phyloP scores from a whole-genome alignment of 2,329 filamentous ascomycete genomes.

The Zelopaecilomyces penicillatus region DNA sequence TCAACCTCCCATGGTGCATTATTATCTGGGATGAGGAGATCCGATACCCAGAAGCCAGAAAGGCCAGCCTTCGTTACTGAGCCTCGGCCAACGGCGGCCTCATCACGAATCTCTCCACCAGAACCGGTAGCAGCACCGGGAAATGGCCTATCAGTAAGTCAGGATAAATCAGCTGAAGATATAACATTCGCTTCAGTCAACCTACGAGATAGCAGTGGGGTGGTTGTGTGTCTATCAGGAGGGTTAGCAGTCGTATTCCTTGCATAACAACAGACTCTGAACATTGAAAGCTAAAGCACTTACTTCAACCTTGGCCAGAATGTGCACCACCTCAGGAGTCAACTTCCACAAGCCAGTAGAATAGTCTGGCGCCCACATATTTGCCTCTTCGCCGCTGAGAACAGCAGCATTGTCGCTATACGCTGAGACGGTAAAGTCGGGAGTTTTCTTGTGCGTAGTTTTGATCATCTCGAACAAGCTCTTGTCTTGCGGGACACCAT shows the following conservation, averaged over 20 bases:
- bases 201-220: constrained; percentile 76
- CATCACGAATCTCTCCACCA: constrained; percentile 91
- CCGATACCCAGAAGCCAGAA: constrained; percentile 89
- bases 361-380: constrained; percentile 78
- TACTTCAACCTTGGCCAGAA: constrained; percentile 79
- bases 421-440: constrained; percentile 80
- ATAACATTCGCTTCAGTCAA: neutral
- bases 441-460: constrained; percentile 81
- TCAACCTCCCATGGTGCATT: constrained; percentile 84
- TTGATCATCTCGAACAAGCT: constrained; percentile 94
- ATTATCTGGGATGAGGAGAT: constrained; percentile 79
- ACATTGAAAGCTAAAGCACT: neutral
- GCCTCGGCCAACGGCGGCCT: constrained; percentile 86
- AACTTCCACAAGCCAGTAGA: constrained; percentile 81
- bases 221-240: constrained; percentile 71
- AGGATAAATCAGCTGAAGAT: neutral
- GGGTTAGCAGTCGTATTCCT: neutral
- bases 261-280: neutral
- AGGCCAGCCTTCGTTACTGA: constrained; percentile 90
- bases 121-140: constrained; percentile 90
- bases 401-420: constrained; percentile 99
- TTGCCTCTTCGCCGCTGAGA: constrained; percentile 30
- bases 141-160: constrained; percentile 46
- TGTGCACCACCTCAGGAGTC: constrained; percentile 77
- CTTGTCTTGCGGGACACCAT: constrained; percentile 69